Evolutionary conservation across 352 stramenopile species (phyloP), one percentile per base, ranked within the genome.

Genomic region (Globisporangium orthogonon): DNA sequence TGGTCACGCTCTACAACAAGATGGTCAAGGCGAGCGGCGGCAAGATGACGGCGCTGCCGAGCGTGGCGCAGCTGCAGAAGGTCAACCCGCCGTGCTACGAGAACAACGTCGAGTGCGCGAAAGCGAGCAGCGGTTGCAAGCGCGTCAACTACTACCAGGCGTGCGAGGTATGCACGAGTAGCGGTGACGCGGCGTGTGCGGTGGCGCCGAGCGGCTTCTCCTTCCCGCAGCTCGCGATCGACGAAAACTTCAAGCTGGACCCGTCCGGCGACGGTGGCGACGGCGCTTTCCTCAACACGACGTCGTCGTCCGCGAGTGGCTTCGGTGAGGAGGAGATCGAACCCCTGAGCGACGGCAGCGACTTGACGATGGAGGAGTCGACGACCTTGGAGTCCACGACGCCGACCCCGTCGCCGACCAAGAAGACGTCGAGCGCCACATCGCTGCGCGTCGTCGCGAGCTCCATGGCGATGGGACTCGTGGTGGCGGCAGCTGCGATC

Each of bases 71-170:
- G 46, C 68, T 93, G 23, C 69, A 62, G 7, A 58, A 55, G 0
- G 46, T 39, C 5, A 93, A 93, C 64, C 83, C 83, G 6, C 60
- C 73, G 49, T 94, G 83, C 68, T 87, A 89, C 60, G 56, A 79
- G 50, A 93, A 88, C 71, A 74, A 44, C n/a, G 60, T 66, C 0
- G 49, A 58, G 51, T 93, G 83, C 48, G 78, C 73, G 1, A 67
- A 23, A 6, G 55, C 74, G 1, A 14, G 50, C 18, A 61, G 73
- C 55, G 78, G 79, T 37, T 93, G 83, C 69, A 72, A 61, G 17
- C 77, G 83, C 10, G 67, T 66, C 11, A 65, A 85, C 18, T 87
- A 85, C 63, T 66, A 69, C 13, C 83, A 93, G 67, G 57, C 87
- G 10, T 93, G 83, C 40, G 31, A 76, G 11, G 59, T 82, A 28